phyloP scores from a whole-genome alignment of 345 rosid genomes.

The Cardiospermum halicacabum region DNA sequence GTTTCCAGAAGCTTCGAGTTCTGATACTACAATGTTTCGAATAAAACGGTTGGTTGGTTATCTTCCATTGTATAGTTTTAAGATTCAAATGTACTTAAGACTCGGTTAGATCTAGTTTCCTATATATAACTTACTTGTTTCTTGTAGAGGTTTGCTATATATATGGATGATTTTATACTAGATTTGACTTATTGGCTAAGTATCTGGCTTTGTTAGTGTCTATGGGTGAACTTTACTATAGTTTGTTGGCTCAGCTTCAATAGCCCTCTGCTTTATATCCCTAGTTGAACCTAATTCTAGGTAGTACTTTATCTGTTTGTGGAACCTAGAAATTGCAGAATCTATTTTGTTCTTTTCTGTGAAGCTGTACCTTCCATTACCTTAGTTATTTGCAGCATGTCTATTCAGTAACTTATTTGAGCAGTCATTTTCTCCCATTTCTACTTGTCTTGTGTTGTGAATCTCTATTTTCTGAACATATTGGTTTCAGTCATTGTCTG shows the following conservation, averaged over 20 bases:
- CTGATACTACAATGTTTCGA: slow-evolving; percentile 1
- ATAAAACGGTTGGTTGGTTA: slow-evolving; percentile 10
- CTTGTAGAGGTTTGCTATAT: not conserved
- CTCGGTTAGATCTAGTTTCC: slow-evolving; percentile 9
- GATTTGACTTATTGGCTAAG: not conserved
- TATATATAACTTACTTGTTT: not conserved
- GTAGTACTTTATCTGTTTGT: too few relatives aligned
- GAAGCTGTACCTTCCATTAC: too few relatives aligned
- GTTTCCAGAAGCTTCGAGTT: slow-evolving; percentile 7
- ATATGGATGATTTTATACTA: slow-evolving; percentile 4
- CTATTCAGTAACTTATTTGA: too few relatives aligned
- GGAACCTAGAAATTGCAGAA: too few relatives aligned
- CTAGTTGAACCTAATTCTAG: too few relatives aligned
- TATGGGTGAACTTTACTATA: not conserved
- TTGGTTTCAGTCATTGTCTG: too few relatives aligned
- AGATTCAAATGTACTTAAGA: slow-evolving; percentile 12
- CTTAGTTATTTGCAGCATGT: too few relatives aligned
- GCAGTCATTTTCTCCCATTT: too few relatives aligned
- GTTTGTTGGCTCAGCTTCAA: not conserved
- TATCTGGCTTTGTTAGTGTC: not conserved
- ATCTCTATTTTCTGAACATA: too few relatives aligned
- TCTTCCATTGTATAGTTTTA: slow-evolving; percentile 26
- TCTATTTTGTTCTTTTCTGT: too few relatives aligned
- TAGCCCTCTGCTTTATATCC: too few relatives aligned
- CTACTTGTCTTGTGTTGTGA: too few relatives aligned